Evolutionary conservation across 768 basidiomycete genomes (phyloP).

Genomic region (Cyclocybe cylindracea): DNA sequence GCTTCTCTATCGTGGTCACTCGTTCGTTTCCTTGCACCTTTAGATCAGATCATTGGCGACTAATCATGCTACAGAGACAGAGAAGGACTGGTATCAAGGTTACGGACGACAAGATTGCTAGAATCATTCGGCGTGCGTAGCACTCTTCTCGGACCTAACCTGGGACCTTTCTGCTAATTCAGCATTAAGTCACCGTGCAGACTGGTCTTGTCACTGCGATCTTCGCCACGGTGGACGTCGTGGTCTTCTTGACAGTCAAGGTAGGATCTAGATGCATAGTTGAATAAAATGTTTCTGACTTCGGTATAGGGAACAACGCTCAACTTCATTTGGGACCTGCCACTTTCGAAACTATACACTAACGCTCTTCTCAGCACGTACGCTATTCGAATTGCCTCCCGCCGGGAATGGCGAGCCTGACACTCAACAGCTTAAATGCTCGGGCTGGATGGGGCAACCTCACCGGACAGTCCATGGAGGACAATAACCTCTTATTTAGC

Average conservation of each 20-base stretch:
- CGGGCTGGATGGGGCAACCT: slow-evolving; percentile 1
- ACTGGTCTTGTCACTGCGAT: slow-evolving; percentile 29
- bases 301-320: slow-evolving; percentile 3
- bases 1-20: slow-evolving; percentile 39
- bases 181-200: slow-evolving; percentile 25
- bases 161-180: neutral
- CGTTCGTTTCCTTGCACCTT: slow-evolving; percentile 26
- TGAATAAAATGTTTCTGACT: no score
- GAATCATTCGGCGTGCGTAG: slow-evolving; percentile 29
- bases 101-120: slow-evolving; percentile 35
- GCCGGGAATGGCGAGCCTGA: no score
- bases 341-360: slow-evolving; percentile 31
- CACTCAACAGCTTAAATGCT: neutral
- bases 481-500: slow-evolving; percentile 1
- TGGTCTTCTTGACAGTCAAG: slow-evolving; percentile 25
- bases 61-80: slow-evolving; percentile 25
- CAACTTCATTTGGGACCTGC: slow-evolving; percentile 30
- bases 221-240: slow-evolving; percentile 29
- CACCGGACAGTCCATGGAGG: neutral
- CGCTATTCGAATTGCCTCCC: neutral
- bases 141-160: neutral
- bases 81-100: slow-evolving; percentile 35
- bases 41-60: neutral
- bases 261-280: slow-evolving; percentile 10
- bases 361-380: slow-evolving; percentile 27